A percentile compares a stretch with the other conserved stretches of the same genome.
Conservation (phyloP, 768 basidiomycete species). For the Gloeostereum incarnatum region DNA sequence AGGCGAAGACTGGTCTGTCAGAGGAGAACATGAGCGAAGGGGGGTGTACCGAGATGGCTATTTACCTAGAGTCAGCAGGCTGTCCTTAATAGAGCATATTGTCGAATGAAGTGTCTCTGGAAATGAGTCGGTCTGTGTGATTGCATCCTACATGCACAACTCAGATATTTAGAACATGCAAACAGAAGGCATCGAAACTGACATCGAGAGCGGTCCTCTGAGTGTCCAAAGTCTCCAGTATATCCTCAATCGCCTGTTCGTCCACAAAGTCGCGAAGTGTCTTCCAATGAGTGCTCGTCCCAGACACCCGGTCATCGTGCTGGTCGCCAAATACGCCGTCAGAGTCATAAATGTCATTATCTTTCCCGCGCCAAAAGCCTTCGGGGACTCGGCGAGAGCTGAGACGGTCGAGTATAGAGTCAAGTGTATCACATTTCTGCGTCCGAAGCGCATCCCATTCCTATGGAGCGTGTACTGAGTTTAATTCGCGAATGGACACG, state of each 20-base stretch:
- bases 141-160: constrained; percentile 38
- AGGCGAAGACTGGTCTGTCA: constrained; percentile 43
- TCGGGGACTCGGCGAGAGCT: constrained; percentile 69
- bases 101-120: constrained; percentile 51
- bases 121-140: constrained; percentile 57
- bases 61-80: no score
- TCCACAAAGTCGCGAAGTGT: constrained; percentile 81
- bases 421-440: constrained; percentile 53
- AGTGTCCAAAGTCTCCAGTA: constrained; percentile 62
- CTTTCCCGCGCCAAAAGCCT: constrained; percentile 59
- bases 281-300: constrained; percentile 52
- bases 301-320: constrained; percentile 34
- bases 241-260: constrained; percentile 72
- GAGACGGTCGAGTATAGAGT: constrained; percentile 62
- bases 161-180: not conserved
- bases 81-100: constrained; percentile 49
- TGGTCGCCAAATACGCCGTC: constrained; percentile 83
- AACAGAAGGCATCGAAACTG: constrained; percentile 14
- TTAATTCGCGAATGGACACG: constrained; percentile 1
- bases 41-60: no score
- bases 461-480: constrained; percentile 24
- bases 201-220: constrained; percentile 65
- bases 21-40: no score
- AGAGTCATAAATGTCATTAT: no score
- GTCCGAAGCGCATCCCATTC: constrained; percentile 64